Evolutionary conservation across 768 basidiomycete species (phyloP), one percentile per base, ranked within the genome.

Genomic region (Pisolithus albus): DNA sequence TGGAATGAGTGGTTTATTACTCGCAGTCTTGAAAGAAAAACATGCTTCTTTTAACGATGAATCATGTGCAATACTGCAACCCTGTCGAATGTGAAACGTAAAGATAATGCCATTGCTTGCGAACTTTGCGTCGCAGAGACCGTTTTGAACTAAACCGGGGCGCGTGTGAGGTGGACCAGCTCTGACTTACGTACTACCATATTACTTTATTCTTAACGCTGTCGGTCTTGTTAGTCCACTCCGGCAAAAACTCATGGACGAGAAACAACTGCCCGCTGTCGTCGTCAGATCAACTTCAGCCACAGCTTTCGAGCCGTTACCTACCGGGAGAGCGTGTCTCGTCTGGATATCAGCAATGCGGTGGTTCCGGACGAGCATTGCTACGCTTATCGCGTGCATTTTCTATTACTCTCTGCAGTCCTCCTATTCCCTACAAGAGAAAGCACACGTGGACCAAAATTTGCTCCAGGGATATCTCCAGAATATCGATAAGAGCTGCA

Each of bases 391-490:
- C 18, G 38, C 34, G n/a, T 45, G 47, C 5, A 46, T 30, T 26
- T 41, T 69, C 19, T 46, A 47, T 50, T 19, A 65, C 36, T 63
- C 56, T 53, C n/a, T 7, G 18, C 54, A 32, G 47, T 45, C 41
- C 18, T 46, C 28, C 39, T 47, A 41, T 13, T 16, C 30, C 32
- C 19, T 11, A 46, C 40, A 28, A 23, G 9, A 21, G 21, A 24
- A 5, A 32, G 59, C 57, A 26, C 16, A 50, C 34, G 49, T 53
- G 30, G 58, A 61, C 30, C 42, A 24, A 39, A 23, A 43, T n/a
- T 50, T 68, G 13, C 46, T 57, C 0, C 9, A 11, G 26, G 64
- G 61, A 24, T 59, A 58, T 34, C 51, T 57, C 52, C 57, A 46
- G 26, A 43, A 64, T 9, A 55, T 52, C 38, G 52, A 53, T 45